These are phyloP conservation scores for Diospyros kaki DNA, from an alignment of 148 eudicot species.

Conservation along the genomic window DNA sequence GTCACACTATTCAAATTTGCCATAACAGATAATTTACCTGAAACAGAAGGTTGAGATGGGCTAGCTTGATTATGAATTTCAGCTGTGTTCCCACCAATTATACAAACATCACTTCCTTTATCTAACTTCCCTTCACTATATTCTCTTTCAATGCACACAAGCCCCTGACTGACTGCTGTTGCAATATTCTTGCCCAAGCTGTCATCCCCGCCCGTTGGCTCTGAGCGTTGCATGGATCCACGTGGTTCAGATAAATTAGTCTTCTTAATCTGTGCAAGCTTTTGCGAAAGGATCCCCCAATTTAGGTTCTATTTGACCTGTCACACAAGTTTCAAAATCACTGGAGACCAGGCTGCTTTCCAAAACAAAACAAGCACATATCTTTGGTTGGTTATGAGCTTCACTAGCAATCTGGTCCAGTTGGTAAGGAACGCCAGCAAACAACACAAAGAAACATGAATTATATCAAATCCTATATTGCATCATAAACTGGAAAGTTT, in stretches of 20 bases:
- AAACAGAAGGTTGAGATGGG: conserved; percentile 34
- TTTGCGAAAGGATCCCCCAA: conserved; percentile 26
- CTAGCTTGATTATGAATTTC: conserved; percentile 21
- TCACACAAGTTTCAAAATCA: conserved; percentile 26
- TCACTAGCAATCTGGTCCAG: conserved; percentile 72
- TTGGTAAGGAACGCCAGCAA: conserved; percentile 77
- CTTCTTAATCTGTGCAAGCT: conserved; percentile 24
- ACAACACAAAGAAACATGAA: conserved; percentile 9
- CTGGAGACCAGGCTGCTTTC: conserved; percentile 29
- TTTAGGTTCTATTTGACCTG: conserved; percentile 31
- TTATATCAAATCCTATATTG: neutral
- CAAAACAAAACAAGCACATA: conserved; percentile 61
- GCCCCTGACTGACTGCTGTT: conserved; percentile 25
- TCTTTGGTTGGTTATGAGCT: conserved; percentile 63
- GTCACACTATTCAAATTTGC: too few species aligned
- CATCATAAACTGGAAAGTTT: neutral
- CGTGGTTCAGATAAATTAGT: conserved; percentile 22
- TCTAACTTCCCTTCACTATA: neutral
- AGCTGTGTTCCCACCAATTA: conserved; percentile 14
- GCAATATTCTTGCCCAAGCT: conserved; percentile 15
- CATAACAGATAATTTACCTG: conserved; percentile 13
- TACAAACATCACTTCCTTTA: conserved; percentile 25
- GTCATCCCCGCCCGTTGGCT: conserved; percentile 19
- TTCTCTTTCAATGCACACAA: conserved; percentile 23
- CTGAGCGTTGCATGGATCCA: conserved; percentile 30